Evolutionary conservation across 2,329 filamentous ascomycete genomes (phyloP).

Genomic region (Chalaropsis thielavioides): DNA sequence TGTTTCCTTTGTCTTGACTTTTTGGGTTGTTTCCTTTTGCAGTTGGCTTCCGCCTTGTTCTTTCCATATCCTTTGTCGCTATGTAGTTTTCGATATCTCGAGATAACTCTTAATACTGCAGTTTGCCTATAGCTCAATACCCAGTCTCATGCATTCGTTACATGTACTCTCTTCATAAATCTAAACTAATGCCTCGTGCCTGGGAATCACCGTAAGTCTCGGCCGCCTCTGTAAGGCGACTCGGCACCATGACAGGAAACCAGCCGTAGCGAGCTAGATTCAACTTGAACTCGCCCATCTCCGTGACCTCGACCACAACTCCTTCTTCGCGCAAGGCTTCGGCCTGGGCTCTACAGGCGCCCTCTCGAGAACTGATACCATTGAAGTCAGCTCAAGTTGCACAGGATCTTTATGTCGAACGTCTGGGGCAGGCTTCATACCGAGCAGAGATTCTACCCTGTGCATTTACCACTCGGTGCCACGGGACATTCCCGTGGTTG

Average conservation of each 20-base stretch:
- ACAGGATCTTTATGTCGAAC: neutral
- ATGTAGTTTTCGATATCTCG: neutral
- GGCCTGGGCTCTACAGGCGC: slow-evolving; percentile 37
- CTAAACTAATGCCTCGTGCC: neutral
- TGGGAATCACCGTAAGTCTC: neutral
- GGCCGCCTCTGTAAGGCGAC: neutral
- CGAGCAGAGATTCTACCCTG: slow-evolving; percentile 76
- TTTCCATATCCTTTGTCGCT: neutral
- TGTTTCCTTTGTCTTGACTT: neutral
- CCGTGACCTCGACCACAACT: slow-evolving; percentile 34
- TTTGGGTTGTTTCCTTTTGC: neutral
- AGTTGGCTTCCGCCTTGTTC: neutral
- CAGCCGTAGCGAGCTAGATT: slow-evolving; percentile 40
- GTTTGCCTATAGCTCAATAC: neutral
- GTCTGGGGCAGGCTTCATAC: slow-evolving; percentile 29
- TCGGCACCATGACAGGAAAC: slow-evolving; percentile 35
- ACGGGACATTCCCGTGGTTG: slow-evolving; percentile 69
- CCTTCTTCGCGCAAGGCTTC: slow-evolving; percentile 37
- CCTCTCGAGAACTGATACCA: slow-evolving; percentile 32
- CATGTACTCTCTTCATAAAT: neutral
- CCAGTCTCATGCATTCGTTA: neutral
- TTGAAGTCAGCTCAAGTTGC: neutral
- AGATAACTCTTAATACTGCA: neutral
- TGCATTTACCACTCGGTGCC: slow-evolving; percentile 85
- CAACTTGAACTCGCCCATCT: slow-evolving; percentile 38